Evolutionary conservation across 139 green algal genomes (phyloP).

Genomic region (Ulvella scutata): DNA sequence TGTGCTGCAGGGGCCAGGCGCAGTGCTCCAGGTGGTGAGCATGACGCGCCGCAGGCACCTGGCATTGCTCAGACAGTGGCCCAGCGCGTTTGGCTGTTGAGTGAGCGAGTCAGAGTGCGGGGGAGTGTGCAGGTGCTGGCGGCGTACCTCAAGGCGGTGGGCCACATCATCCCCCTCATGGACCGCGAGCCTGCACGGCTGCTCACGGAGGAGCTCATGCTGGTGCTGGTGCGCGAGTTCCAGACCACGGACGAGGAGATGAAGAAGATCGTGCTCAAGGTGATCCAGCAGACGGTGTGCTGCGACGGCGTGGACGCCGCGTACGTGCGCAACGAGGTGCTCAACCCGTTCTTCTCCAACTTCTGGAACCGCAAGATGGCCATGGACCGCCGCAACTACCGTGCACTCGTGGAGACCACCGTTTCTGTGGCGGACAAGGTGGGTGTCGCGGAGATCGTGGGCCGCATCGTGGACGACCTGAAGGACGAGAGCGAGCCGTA

Average conservation of each 20-base stretch:
- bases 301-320: conserved; percentile 91
- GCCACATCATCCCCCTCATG: conserved; percentile 98
- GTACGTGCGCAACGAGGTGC: conserved; percentile 59
- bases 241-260: conserved; percentile 97
- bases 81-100: too few species aligned
- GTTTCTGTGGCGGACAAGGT: conserved; percentile 69
- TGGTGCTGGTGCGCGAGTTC: conserved; percentile 95
- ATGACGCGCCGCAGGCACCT: too few species aligned
- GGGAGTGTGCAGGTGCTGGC: conserved; percentile 53
- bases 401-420: conserved; percentile 90
- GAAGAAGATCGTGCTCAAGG: conserved; percentile 99
- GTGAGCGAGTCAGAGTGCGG: too few species aligned
- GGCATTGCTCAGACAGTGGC: too few species aligned
- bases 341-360: conserved; percentile 75
- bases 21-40: too few species aligned
- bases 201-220: conserved; percentile 96
- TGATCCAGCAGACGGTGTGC: conserved; percentile 94
- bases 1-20: too few species aligned
- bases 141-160: conserved; percentile 81
- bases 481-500: conserved; percentile 99
- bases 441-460: conserved; percentile 77
- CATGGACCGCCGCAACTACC: conserved; percentile 87
- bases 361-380: conserved; percentile 98
- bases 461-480: conserved; percentile 90
- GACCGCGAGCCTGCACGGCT: conserved; percentile 95